phyloP scores from a whole-genome alignment of 2,329 filamentous ascomycete species.

The Fusarium subtropicale region DNA sequence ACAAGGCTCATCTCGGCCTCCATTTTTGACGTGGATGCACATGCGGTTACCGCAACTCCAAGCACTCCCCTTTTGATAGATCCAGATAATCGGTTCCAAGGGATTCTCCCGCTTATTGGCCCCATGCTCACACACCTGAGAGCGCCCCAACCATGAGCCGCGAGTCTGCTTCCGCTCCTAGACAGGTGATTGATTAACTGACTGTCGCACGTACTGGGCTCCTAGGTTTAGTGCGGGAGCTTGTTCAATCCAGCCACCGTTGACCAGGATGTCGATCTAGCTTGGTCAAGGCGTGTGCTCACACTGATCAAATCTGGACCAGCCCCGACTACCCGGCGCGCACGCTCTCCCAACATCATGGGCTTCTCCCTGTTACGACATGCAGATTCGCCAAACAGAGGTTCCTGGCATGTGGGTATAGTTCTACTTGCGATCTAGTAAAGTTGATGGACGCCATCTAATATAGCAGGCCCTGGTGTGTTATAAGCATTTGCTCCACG shows the following conservation, averaged over 20 bases:
- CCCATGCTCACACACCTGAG: constrained; percentile 31
- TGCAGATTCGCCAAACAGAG: constrained; percentile 43
- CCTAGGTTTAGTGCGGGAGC: constrained; percentile 34
- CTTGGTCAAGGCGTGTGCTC: constrained; percentile 43
- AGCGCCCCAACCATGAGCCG: constrained; percentile 31
- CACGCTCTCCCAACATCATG: constrained; percentile 34
- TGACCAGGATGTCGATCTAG: constrained; percentile 41
- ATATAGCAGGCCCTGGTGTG: constrained; percentile 49
- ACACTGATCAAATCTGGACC: constrained; percentile 43
- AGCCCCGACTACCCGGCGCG: constrained; percentile 37
- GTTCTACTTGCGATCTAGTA: constrained; percentile 45
- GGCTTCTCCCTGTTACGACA: constrained; percentile 41
- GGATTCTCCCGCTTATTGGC: constrained; percentile 37
- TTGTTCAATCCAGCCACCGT: constrained; percentile 40
- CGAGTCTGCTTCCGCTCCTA: constrained; percentile 29
- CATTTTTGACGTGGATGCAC: constrained; percentile 35
- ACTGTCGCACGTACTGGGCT: constrained; percentile 25
- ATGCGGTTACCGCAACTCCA: constrained; percentile 28
- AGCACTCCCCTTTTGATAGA: constrained; percentile 38
- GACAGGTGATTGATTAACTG: constrained; percentile 24
- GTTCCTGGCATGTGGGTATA: constrained; percentile 45
- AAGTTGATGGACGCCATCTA: constrained; percentile 42
- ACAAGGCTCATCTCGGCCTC: constrained; percentile 43
- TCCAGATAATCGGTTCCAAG: constrained; percentile 42
- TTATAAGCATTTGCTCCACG: constrained; percentile 47